Percentiles rank a stretch among this genome's conserved stretches.
Conservation (phyloP, 2,329 filamentous ascomycete species). For the Fusarium continuum region DNA sequence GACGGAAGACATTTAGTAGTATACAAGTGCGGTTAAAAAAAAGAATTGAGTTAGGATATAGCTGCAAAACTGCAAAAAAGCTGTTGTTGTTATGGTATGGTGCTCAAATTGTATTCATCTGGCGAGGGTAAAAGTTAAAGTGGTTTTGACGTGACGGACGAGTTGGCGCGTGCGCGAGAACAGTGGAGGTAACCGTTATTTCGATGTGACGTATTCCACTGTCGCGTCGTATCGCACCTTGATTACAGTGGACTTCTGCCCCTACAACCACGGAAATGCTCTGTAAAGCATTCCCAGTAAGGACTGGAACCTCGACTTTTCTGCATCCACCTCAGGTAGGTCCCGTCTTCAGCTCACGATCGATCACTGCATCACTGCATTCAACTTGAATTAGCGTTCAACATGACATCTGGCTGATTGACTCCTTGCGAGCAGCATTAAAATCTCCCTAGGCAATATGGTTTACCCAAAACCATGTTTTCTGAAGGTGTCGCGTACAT, state of each 20-base stretch:
- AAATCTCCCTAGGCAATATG: too few relatives aligned
- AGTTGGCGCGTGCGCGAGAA: conserved; percentile 15
- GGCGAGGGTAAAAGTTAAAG: conserved; percentile 34
- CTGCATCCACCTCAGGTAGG: too few relatives aligned
- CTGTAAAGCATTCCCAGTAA: background rate
- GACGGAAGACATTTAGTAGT: conserved; percentile 24
- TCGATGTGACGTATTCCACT: conserved; percentile 24
- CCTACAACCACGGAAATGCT: background rate
- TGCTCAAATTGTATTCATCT: conserved; percentile 6
- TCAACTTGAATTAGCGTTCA: too few relatives aligned
- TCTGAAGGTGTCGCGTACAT: background rate
- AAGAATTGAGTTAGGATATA: conserved; percentile 12
- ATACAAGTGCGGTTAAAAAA: background rate
- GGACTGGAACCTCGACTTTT: background rate
- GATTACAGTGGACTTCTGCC: conserved; percentile 3
- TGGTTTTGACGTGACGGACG: conserved; percentile 11
- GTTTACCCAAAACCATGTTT: background rate
- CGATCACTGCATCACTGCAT: too few relatives aligned
- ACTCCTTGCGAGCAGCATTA: too few relatives aligned
- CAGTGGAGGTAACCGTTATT: background rate
- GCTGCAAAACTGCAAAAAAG: conserved; percentile 11
- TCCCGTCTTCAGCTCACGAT: too few relatives aligned
- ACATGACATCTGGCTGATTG: too few relatives aligned
- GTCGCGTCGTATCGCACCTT: conserved; percentile 12
- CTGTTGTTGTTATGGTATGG: conserved; percentile 20